phyloP scores from a whole-genome alignment of 2,329 filamentous ascomycete genomes.

The Ophiostoma piceae region DNA sequence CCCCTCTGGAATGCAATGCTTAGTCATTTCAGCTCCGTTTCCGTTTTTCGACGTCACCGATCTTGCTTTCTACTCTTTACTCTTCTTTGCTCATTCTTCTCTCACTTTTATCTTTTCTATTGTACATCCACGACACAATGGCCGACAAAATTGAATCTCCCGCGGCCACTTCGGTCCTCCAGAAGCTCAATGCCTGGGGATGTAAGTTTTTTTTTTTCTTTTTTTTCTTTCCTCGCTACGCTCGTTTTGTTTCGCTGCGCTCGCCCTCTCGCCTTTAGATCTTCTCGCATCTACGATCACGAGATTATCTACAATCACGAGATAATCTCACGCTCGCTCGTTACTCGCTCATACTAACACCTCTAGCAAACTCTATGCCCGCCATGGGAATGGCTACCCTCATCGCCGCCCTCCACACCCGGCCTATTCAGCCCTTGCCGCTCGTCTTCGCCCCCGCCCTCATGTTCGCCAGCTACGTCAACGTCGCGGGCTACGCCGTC shows the following conservation, averaged over 20 bases:
- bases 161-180: slow-evolving; percentile 20
- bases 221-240: background rate
- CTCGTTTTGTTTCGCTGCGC: no score
- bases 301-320: no score
- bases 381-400: slow-evolving; percentile 53
- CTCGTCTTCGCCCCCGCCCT: slow-evolving; percentile 49
- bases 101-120: no score
- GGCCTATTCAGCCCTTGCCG: slow-evolving; percentile 48
- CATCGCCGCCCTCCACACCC: slow-evolving; percentile 51
- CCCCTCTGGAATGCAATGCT: background rate
- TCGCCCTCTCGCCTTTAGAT: no score
- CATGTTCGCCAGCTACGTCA: slow-evolving; percentile 54
- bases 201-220: slow-evolving; percentile 25
- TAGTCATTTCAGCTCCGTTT: background rate
- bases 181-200: slow-evolving; percentile 30
- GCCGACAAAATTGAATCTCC: background rate
- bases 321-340: no score
- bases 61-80: background rate
- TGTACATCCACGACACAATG: background rate
- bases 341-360: background rate
- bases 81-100: no score
- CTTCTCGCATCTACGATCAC: no score
- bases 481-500: slow-evolving; percentile 54
- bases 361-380: slow-evolving; percentile 48
- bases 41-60: background rate